Evolutionary conservation across 129 eudicot genomes (phyloP).

Genomic region (Arctium minus): DNA sequence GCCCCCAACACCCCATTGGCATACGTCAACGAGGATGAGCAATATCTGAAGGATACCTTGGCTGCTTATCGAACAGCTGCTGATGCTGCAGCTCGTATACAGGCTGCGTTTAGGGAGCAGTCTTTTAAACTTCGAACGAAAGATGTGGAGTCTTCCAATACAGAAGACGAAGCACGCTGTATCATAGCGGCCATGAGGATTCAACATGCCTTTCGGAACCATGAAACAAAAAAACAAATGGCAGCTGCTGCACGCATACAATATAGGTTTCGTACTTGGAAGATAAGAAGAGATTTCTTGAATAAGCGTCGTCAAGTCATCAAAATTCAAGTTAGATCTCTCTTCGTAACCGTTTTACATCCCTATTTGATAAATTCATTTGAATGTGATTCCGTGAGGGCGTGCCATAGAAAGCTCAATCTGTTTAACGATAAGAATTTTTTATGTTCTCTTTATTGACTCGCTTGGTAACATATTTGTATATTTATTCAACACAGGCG

Average conservation of each 20-base stretch:
- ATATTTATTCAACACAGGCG: slow-evolving; percentile 47
- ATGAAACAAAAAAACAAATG: slow-evolving; percentile 60
- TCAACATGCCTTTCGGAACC: slow-evolving; percentile 88
- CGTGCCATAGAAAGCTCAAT: background rate
- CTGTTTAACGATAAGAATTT: background rate
- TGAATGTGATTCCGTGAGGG: background rate
- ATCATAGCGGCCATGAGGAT: slow-evolving; percentile 96
- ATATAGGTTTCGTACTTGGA: slow-evolving; percentile 88
- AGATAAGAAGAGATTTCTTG: slow-evolving; percentile 72
- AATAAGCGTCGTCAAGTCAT: slow-evolving; percentile 73
- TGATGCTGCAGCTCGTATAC: slow-evolving; percentile 98
- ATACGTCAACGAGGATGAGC: slow-evolving; percentile 62
- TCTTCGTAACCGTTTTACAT: background rate
- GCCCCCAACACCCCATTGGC: slow-evolving; percentile 17
- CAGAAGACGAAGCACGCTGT: slow-evolving; percentile 78
- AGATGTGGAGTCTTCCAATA: slow-evolving; percentile 47
- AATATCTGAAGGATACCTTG: slow-evolving; percentile 69
- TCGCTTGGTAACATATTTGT: slow-evolving; percentile 4
- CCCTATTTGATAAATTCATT: background rate
- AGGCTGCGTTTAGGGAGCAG: slow-evolving; percentile 85
- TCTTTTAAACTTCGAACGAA: slow-evolving; percentile 55
- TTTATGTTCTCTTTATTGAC: background rate
- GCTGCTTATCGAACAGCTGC: slow-evolving; percentile 97
- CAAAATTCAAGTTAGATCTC: slow-evolving; percentile 76
- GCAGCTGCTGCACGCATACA: slow-evolving; percentile 93